A percentile compares a stretch with the other conserved stretches of the same genome.
Evolutionary conservation across 192 early-diverging fungal genomes (phyloP).

Genomic region (Oehlia diaphana): DNA sequence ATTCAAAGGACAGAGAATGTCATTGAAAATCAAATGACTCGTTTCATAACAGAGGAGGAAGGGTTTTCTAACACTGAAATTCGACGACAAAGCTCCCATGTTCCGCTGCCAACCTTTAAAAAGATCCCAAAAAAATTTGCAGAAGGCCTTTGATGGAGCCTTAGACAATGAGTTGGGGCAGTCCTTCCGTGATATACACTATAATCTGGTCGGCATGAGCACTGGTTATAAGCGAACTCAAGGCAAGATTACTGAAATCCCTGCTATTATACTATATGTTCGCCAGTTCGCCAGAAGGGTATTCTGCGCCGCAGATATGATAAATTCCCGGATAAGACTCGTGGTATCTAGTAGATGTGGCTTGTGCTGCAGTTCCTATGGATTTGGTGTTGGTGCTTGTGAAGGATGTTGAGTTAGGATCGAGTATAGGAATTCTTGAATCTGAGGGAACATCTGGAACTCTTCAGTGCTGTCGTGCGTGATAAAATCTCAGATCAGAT

Average conservation of each 20-base stretch:
- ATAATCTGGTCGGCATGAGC: neutral
- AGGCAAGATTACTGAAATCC: too few relatives aligned
- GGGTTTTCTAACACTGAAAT: neutral
- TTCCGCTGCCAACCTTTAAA: neutral
- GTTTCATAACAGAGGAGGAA: neutral
- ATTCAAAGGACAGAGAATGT: neutral
- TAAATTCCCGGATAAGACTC: neutral
- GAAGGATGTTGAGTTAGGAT: neutral
- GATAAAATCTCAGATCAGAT: conserved; percentile 5
- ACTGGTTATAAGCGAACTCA: too few relatives aligned
- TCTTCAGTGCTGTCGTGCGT: neutral
- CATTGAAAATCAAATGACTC: neutral
- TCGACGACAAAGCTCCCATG: neutral
- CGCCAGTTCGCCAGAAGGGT: too few relatives aligned
- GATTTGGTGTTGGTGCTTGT: conserved; percentile 1
- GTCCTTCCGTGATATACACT: neutral
- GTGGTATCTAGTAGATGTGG: conserved; percentile 10
- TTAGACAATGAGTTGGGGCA: neutral
- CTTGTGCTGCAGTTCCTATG: conserved; percentile 2
- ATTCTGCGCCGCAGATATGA: neutral
- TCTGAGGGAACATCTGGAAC: neutral
- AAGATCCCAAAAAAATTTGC: neutral
- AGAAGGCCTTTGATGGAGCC: conserved; percentile 16
- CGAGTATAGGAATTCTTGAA: neutral
- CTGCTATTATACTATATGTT: too few relatives aligned